Conservation (phyloP, 2,329 filamentous ascomycete genomes). For the Chrysoporthe deuterocubensis region DNA sequence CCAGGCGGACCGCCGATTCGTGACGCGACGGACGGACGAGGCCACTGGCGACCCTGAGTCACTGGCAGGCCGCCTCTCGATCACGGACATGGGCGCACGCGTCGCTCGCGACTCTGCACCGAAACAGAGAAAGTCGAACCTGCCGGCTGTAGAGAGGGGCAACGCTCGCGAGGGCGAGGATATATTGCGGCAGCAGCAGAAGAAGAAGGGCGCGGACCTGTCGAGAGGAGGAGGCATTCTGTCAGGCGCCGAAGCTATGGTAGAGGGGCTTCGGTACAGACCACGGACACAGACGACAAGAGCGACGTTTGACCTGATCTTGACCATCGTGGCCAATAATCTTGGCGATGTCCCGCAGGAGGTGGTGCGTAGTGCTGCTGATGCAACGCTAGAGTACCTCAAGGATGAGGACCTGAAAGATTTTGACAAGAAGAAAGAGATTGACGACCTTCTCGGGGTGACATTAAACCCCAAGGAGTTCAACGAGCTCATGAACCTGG, state of each 20-base stretch:
- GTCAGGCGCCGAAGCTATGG: conserved; percentile 80
- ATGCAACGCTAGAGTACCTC: conserved; percentile 85
- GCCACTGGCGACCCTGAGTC: conserved; percentile 97
- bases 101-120: conserved; percentile 80
- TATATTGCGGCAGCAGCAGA: conserved; percentile 83
- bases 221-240: conserved; percentile 76
- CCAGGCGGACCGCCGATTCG: conserved; percentile 97
- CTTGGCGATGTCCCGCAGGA: conserved; percentile 93
- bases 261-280: conserved; percentile 91
- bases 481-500: conserved; percentile 93
- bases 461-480: conserved; percentile 87
- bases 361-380: conserved; percentile 89
- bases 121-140: conserved; percentile 76
- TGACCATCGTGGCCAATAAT: conserved; percentile 85
- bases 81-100: conserved; percentile 90
- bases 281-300: conserved; percentile 90
- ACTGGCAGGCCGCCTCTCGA: conserved; percentile 88
- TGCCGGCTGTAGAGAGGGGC: conserved; percentile 75
- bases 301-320: conserved; percentile 91
- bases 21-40: conserved; percentile 90
- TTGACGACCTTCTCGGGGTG: conserved; percentile 89
- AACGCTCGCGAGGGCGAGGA: conserved; percentile 80
- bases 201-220: conserved; percentile 77
- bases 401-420: conserved; percentile 97
- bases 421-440: conserved; percentile 96